Evolutionary conservation across 2,329 filamentous ascomycete species (phyloP), one percentile per base, ranked within the genome.

Genomic region (Xylariomycetidae sp.): DNA sequence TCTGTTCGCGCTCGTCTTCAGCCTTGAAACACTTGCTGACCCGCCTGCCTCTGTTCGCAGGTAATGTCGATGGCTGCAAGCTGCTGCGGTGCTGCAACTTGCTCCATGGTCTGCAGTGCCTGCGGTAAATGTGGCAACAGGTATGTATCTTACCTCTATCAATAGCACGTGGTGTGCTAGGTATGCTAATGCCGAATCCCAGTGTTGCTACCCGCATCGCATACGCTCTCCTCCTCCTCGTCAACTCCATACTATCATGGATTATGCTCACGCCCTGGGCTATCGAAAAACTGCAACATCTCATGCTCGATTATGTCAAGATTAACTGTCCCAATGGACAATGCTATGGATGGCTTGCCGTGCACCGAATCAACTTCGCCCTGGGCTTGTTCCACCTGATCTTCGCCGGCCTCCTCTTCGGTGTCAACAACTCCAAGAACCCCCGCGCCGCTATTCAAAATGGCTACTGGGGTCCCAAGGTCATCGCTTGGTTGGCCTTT

Each of bases 221-320:
- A 54, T 95, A 95, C 59, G 89, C 92, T 44, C 77, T 96, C 54
- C 82, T 98, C 43, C 84, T 98, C 35, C 79, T 98, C 47, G 66
- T 96, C 62, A 98, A 98, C 72, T 95, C 90, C 38, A 95, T 96
- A 45, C 60, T 96, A 32, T 90, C 92, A 22, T 98, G 92, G 92
- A 86, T 98, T 49, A 95, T 96, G 87, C 87, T 98, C 65, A 98
- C 92, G 15, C 86, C 88, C 33, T 98, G 92, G 92, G 92, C 92
- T 20, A 85, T 98, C 57, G 86, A 95, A 53, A 96, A 96, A 59
- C 72, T 98, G 5, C 81, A 96, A 63, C 79, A 93, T 45, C 70
- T 96, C 34, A 92, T 87, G 10, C 74, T 98, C 46, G 88, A 96
- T 63, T 96, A 95, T 56, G 89, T 98, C 67, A 88, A 87, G 53